Evolutionary conservation across 2,329 filamentous ascomycete species (phyloP), one percentile per base, ranked within the genome.

Genomic region (Leptographium lundbergii): DNA sequence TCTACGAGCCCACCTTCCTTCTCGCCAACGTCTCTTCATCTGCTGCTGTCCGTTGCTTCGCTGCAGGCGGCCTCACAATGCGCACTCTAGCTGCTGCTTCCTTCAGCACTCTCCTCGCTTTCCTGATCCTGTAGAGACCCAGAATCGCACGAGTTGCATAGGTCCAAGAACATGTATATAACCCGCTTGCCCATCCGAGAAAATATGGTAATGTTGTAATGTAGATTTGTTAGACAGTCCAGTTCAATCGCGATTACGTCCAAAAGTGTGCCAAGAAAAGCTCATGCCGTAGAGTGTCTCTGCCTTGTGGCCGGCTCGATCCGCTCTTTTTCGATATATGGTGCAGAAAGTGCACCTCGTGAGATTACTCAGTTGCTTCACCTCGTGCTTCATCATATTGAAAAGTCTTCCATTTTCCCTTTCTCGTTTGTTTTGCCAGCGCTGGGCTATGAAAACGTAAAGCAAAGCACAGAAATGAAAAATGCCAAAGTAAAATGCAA

Each of bases 1-100:
- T 50, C 34, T 74, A 73, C 57, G 59, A 67, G 61, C 72, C 72
- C 2, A 57, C 42, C 6, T 67, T 69, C 48, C 67, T 68, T 60
- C 65, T 71, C 48, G 65, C 59, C 13, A 61, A 58, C 22, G 54
- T 17, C 50, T 48, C 56, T 2, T 27, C n/a, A n/a, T n/a, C 59
- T 53, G 47, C 48, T 17, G 25, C 54, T 22, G 29, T 14, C n/a
- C n/a, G 29, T 2, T 7, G 14, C 7, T n/a, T 17, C n/a, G 2
- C n/a, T 19, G 27, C 19, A 7, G 9, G 7, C n/a, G 54, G 39
- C 10, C 9, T 6, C 14, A 4, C 14, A 17, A 14, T 29, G 24
- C 54, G 27, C 25, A 13, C 54, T 17, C 24, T 47, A 2, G 22
- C 29, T 5, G 48, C 29, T 19, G 47, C 55, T 4, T 42, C 59